phyloP scores from a whole-genome alignment of 306 rosid species.

The Luffa acutangula region DNA sequence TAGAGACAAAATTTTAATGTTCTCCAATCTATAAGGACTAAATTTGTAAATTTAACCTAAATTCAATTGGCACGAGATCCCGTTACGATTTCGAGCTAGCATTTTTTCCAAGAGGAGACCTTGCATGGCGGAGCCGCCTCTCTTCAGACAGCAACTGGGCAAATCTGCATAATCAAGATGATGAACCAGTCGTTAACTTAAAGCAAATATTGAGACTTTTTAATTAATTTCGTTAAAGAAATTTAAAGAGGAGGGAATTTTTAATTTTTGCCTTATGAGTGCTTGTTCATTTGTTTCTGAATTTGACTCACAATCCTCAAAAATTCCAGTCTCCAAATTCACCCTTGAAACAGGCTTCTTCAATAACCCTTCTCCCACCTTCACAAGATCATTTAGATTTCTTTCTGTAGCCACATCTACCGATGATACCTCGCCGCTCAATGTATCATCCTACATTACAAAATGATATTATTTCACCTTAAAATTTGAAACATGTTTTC shows the following conservation, averaged over 20 bases:
- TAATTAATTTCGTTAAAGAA: neutral
- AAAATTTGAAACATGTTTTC: too few relatives aligned
- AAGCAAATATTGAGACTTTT: neutral
- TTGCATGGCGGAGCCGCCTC: constrained; percentile 24
- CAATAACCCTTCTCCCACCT: constrained; percentile 35
- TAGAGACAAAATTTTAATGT: too few relatives aligned
- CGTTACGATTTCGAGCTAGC: neutral
- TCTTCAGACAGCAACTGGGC: constrained; percentile 41
- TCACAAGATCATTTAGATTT: constrained; percentile 36
- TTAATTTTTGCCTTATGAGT: constrained; percentile 28
- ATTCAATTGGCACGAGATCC: neutral
- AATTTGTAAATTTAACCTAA: too few relatives aligned
- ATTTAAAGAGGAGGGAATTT: neutral
- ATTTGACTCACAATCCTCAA: constrained; percentile 7
- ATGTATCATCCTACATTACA: constrained; percentile 30
- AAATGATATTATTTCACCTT: too few relatives aligned
- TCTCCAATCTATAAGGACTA: too few relatives aligned
- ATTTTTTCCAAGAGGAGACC: constrained; percentile 14
- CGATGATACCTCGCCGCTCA: constrained; percentile 26
- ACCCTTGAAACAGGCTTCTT: constrained; percentile 45
- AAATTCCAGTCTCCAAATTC: constrained; percentile 31
- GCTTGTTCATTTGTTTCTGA: constrained; percentile 41
- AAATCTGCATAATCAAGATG: constrained; percentile 19
- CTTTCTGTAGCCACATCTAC: constrained; percentile 43
- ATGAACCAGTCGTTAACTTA: neutral